These are phyloP conservation scores for Eremothecium coryli DNA, from an alignment of 1,139 yeast species.

Conservation along the genomic window DNA sequence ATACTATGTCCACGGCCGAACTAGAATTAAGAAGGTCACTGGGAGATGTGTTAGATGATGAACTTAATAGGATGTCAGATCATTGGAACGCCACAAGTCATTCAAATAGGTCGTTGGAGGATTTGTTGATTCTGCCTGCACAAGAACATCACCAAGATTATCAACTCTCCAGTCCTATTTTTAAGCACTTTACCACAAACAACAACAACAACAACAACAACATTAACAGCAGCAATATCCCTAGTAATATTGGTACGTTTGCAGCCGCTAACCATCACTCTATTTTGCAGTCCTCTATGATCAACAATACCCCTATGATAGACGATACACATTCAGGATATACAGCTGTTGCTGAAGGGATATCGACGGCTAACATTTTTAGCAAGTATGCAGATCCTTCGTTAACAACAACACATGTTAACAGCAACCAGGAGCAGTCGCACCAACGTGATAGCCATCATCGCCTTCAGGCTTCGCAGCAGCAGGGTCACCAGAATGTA, in stretches of 20 bases:
- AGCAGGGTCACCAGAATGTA: background rate
- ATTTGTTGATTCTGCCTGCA: constrained; percentile 13
- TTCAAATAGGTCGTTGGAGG: constrained; percentile 13
- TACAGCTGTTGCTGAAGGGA: constrained; percentile 1
- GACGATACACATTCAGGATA: constrained; percentile 8
- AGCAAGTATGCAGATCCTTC: constrained; percentile 34
- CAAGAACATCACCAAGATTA: constrained; percentile 12
- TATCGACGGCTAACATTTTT: constrained; percentile 22
- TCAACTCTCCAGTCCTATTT: constrained; percentile 7
- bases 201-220: constrained; percentile 12
- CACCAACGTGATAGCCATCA: background rate
- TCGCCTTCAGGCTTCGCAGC: background rate
- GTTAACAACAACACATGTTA: constrained; percentile 25
- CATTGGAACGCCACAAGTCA: constrained; percentile 6
- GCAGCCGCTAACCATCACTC: background rate
- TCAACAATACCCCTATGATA: constrained; percentile 3
- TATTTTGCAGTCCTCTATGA: background rate
- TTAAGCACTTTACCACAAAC: constrained; percentile 1
- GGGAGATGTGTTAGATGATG: constrained; percentile 58
- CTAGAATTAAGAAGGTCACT: constrained; percentile 38
- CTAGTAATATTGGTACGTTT: background rate
- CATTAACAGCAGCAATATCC: background rate
- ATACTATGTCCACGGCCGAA: constrained; percentile 25
- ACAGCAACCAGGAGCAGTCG: constrained; percentile 2
- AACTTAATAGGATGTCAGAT: constrained; percentile 31